These are phyloP conservation scores for Cryphonectria naterciae DNA, from an alignment of 2,329 filamentous ascomycete genomes.

Conservation along the genomic window DNA sequence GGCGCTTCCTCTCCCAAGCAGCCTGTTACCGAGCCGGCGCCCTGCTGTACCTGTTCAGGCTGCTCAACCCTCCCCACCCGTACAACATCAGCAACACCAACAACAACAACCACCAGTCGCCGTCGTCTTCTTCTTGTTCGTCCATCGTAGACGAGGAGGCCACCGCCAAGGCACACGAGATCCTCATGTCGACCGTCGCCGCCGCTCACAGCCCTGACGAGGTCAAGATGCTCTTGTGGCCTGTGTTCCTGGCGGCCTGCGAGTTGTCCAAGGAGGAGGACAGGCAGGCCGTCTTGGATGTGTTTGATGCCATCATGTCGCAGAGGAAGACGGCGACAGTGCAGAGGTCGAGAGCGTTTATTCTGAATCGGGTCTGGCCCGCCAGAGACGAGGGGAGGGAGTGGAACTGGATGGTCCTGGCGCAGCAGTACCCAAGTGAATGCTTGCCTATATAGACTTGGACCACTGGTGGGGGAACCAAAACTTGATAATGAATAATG, in stretches of 20 bases:
- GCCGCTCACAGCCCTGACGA: constrained; percentile 31
- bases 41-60: constrained; percentile 36
- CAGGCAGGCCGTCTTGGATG: constrained; percentile 31
- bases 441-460: constrained; percentile 36
- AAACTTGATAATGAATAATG: no score
- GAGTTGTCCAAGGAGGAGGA: constrained; percentile 35
- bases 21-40: constrained; percentile 35
- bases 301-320: constrained; percentile 35
- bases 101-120: not conserved
- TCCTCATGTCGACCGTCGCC: constrained; percentile 35
- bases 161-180: constrained; percentile 36
- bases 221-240: constrained; percentile 38
- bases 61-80: constrained; percentile 33
- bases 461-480: no score
- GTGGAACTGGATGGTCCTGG: constrained; percentile 40
- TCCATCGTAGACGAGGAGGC: constrained; percentile 31
- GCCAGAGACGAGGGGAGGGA: constrained; percentile 34
- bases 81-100: constrained; percentile 26
- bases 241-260: constrained; percentile 37
- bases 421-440: constrained; percentile 36
- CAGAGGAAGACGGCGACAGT: constrained; percentile 36
- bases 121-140: not conserved
- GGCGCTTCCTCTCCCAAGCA: constrained; percentile 37
- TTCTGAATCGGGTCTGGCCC: constrained; percentile 36
- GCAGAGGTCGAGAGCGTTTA: constrained; percentile 35